Evolutionary conservation across 2,329 filamentous ascomycete species (phyloP).

Genomic region (Fusarium sp.): DNA sequence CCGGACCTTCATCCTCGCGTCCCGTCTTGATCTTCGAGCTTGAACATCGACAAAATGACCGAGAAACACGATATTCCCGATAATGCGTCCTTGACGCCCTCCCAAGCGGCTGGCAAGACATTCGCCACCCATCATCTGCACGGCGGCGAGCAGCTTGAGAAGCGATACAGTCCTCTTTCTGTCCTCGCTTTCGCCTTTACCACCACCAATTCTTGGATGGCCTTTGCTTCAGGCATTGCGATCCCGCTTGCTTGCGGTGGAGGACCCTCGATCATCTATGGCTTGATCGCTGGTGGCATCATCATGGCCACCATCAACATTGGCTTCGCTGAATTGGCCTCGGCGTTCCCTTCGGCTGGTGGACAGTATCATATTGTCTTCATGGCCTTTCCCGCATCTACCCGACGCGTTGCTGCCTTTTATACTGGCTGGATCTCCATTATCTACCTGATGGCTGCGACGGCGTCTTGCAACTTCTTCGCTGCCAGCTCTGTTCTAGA

Average conservation of each 20-base stretch:
- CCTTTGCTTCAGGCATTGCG: conserved; percentile 37
- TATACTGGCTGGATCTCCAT: conserved; percentile 38
- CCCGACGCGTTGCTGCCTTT: conserved; percentile 35
- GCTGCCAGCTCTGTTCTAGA: conserved; percentile 37
- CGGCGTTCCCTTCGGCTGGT: conserved; percentile 38
- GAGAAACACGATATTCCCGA: conserved; percentile 22
- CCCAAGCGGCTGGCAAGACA: conserved; percentile 27
- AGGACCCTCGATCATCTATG: conserved; percentile 39
- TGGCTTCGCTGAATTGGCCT: conserved; percentile 40
- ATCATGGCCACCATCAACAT: conserved; percentile 37
- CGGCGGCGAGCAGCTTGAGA: conserved; percentile 26
- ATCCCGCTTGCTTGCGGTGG: conserved; percentile 37
- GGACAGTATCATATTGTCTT: conserved; percentile 42
- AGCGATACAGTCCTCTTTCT: conserved; percentile 37
- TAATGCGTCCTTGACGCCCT: conserved; percentile 22
- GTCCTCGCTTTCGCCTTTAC: conserved; percentile 41
- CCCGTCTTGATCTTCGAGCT: conserved; percentile 19
- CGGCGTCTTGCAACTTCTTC: conserved; percentile 40
- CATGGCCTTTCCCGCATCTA: conserved; percentile 36
- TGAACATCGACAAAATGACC: background rate
- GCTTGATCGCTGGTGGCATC: conserved; percentile 33
- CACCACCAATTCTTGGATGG: conserved; percentile 41
- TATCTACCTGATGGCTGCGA: conserved; percentile 39
- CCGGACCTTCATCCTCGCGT: conserved; percentile 13
- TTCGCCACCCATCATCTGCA: background rate